Conservation (phyloP, 2,329 filamentous ascomycete species). For the Pseudocercospora crystallina region DNA sequence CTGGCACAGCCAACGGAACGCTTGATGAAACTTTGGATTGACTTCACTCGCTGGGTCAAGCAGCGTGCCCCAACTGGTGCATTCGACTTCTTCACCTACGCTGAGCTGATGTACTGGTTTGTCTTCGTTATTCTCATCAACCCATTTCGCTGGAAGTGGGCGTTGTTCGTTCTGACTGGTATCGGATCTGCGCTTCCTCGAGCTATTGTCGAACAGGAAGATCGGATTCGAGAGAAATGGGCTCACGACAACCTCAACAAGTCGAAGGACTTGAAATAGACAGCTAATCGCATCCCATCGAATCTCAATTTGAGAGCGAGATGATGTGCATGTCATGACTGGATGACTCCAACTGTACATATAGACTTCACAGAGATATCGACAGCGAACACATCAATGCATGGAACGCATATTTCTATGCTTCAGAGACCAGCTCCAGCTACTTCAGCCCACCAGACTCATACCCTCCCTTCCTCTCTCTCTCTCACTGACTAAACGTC, state of each 20-base stretch:
- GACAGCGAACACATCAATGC: no score
- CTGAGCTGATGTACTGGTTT: slow-evolving; percentile 84
- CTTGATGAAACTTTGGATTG: slow-evolving; percentile 85
- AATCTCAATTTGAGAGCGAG: no score
- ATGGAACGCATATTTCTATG: no score
- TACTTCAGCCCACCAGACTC: no score
- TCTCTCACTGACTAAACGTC: background rate
- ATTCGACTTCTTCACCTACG: slow-evolving; percentile 88
- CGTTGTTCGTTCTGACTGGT: slow-evolving; percentile 76
- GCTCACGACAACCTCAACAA: background rate
- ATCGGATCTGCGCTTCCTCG: slow-evolving; percentile 66
- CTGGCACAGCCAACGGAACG: slow-evolving; percentile 68
- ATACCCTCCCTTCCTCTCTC: no score
- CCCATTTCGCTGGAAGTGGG: slow-evolving; percentile 90
- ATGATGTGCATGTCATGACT: no score
- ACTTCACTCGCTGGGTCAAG: slow-evolving; percentile 76
- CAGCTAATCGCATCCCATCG: no score
- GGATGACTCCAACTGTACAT: no score
- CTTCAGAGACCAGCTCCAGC: no score
- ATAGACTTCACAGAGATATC: no score
- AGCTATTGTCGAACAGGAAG: slow-evolving; percentile 66
- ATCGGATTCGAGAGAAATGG: slow-evolving; percentile 56
- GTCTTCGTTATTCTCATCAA: slow-evolving; percentile 75
- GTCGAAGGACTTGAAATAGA: no score
- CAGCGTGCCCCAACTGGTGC: slow-evolving; percentile 67